phyloP scores from a whole-genome alignment of 2,329 filamentous ascomycete species.

The Fusarium nanum region DNA sequence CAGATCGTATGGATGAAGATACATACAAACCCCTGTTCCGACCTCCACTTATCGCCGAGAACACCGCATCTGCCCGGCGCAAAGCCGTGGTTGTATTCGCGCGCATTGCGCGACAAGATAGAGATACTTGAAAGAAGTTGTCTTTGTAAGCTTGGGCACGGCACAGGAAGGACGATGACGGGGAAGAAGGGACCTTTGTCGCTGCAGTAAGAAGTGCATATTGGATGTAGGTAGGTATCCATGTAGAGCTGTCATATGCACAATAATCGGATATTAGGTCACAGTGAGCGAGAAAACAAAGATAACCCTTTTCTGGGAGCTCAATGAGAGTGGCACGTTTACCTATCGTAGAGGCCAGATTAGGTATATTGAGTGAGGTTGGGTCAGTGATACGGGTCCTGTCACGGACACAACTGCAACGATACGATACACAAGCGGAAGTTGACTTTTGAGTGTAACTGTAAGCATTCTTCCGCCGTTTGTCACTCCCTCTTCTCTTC shows the following conservation, averaged over 20 bases:
- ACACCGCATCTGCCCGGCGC: slow-evolving; percentile 37
- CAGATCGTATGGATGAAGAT: slow-evolving; percentile 6
- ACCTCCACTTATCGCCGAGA: slow-evolving; percentile 33
- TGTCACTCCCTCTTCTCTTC: not conserved
- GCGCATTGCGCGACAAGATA: slow-evolving; percentile 3
- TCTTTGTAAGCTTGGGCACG: slow-evolving; percentile 2
- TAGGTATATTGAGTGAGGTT: not conserved
- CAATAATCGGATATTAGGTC: not conserved
- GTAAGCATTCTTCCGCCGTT: slow-evolving; percentile 22
- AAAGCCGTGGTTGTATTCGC: slow-evolving; percentile 18
- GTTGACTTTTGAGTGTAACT: not conserved
- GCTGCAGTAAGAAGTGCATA: slow-evolving; percentile 6
- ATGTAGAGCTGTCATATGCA: not conserved
- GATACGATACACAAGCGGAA: slow-evolving; percentile 1
- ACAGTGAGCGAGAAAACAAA: not conserved
- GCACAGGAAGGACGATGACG: not conserved
- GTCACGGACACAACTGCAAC: slow-evolving; percentile 7
- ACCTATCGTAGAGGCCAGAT: slow-evolving; percentile 29
- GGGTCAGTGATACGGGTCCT: not conserved
- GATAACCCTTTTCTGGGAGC: slow-evolving; percentile 21
- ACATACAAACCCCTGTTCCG: slow-evolving; percentile 16
- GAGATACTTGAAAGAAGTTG: not conserved
- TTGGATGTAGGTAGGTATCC: not conserved
- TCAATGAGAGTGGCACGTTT: slow-evolving; percentile 23
- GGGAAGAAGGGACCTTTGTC: slow-evolving; percentile 17